A percentile compares a stretch with the other conserved stretches of the same genome.
These are phyloP conservation scores for Ganoderma lucidum DNA, from an alignment of 1,284 basidiomycete genomes.

Conservation along the genomic window DNA sequence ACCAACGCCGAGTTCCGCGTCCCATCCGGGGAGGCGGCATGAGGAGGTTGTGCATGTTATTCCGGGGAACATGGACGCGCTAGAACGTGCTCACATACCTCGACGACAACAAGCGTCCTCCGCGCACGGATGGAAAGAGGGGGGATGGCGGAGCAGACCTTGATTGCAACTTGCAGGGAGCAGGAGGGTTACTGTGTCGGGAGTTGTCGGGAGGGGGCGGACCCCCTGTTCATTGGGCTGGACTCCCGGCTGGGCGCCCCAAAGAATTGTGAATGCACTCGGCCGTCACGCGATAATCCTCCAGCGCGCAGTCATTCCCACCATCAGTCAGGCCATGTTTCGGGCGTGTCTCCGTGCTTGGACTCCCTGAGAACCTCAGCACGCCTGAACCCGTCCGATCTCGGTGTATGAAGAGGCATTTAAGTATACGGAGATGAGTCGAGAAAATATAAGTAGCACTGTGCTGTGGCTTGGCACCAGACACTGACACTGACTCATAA, in stretches of 20 bases:
- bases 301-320: constrained; percentile 18
- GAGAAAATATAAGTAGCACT: too few relatives aligned
- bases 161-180: not conserved
- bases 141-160: not conserved
- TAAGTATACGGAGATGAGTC: too few relatives aligned
- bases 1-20: not conserved
- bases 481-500: too few relatives aligned
- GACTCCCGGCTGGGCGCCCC: constrained; percentile 5
- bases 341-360: constrained; percentile 12
- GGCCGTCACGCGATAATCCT: constrained; percentile 27
- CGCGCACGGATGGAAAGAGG: not conserved
- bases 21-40: not conserved
- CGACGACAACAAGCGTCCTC: not conserved
- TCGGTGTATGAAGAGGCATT: not conserved
- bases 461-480: too few relatives aligned
- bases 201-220: constrained; percentile 4
- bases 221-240: constrained; percentile 11
- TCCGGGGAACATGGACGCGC: not conserved
- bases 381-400: not conserved
- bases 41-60: not conserved
- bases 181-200: not conserved
- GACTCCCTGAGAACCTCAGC: not conserved
- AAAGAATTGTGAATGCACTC: not conserved
- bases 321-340: constrained; percentile 27
- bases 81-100: not conserved